Base-by-base conservation (phyloP, 1,284 basidiomycete genomes). In the Sporisorium exsertum region DNA sequence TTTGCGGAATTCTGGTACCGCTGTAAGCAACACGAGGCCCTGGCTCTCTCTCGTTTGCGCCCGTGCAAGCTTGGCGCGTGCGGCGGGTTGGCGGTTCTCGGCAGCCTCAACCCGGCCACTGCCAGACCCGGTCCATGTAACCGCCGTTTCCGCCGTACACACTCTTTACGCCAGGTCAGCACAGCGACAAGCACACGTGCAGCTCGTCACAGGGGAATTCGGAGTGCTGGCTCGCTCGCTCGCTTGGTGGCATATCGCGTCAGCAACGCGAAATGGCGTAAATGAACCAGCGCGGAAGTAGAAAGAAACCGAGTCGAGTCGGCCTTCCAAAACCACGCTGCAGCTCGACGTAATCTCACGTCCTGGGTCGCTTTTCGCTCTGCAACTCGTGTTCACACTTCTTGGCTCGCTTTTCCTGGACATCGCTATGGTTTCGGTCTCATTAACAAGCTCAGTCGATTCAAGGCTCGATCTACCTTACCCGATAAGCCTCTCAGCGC, bases 231-330 rank as follows among this genome's bases (percentile, higher is more conserved):
- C 18, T 29, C 18, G 10, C 15, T 43, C 29, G 5, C 29, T 32
- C 29, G 29, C 29, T 32, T 12, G 16, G n/a, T 20, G 16, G 12
- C 45, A 26, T 5, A 49, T 42, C 61, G 47, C 54, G 54, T 51
- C 54, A 2, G 24, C 7, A 6, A 58, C 37, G 55, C 46, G 43
- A 42, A 26, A 64, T 64, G 62, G 62, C 62, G 62, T 64, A 64
- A 53, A 64, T 58, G 37, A 53, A 56, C 13, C 27, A 6, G 8
- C 8, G 15, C 49, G 7, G n/a, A n/a, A n/a, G n/a, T 7, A 15
- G 37, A 24, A 7, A n/a, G 20, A 52, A 37, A 10, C 8, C 26
- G 18, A 40, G 16, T 40, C 51, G 22, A 5, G 43, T 43, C 40
- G 53, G 53, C 26, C 5, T 47, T 50, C 33, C 16, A 20, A 43